Conservation (phyloP, 1,284 basidiomycete genomes). For the Ceratobasidium sp. region DNA sequence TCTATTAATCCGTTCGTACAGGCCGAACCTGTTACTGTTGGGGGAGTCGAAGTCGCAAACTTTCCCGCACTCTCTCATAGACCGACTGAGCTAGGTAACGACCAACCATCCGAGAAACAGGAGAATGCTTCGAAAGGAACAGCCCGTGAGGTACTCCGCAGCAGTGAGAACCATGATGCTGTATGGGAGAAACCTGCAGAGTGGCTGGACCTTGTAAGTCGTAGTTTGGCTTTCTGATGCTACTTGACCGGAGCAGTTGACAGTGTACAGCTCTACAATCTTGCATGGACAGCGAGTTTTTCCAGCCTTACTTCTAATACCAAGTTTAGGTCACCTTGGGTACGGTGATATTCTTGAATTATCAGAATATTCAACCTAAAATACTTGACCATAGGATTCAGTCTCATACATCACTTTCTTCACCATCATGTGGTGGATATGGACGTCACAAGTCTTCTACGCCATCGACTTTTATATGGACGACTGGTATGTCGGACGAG, state of each 20-base stretch:
- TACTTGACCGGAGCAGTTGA: too few species aligned
- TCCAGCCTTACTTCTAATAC: conserved; percentile 12
- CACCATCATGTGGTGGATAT: conserved; percentile 22
- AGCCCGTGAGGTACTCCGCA: too few species aligned
- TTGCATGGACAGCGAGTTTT: conserved; percentile 44
- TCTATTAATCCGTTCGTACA: conserved; percentile 24
- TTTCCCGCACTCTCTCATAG: background rate
- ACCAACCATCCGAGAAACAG: background rate
- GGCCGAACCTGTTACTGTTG: background rate
- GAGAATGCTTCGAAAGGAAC: background rate
- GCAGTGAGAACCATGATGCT: conserved; percentile 22
- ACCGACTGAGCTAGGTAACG: background rate
- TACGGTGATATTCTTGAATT: background rate
- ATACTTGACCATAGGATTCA: background rate
- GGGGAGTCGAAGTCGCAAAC: background rate
- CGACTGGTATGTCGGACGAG: conserved; percentile 35
- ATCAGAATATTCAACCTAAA: background rate
- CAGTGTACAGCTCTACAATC: conserved; percentile 25
- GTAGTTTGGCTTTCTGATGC: too few species aligned
- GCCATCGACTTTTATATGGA: conserved; percentile 33
- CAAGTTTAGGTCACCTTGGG: background rate
- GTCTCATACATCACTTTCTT: conserved; percentile 16
- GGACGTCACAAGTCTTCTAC: conserved; percentile 36
- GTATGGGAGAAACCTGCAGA: conserved; percentile 33
- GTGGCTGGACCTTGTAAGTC: conserved; percentile 33